Evolutionary conservation across 78 protist species (phyloP), one percentile per base, ranked within the genome.

Genomic region (Tieghemostelium lacteum): DNA sequence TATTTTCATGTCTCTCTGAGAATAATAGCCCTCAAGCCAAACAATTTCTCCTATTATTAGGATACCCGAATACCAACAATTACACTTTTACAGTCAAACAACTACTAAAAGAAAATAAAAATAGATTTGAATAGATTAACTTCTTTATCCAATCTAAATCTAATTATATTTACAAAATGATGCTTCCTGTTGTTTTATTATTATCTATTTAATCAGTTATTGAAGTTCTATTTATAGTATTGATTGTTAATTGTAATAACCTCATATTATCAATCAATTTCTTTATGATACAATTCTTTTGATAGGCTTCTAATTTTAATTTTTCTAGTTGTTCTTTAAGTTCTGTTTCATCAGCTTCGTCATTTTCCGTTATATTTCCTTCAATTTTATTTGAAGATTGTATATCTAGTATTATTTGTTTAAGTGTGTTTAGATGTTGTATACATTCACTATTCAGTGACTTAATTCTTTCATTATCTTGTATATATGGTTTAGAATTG

Each of bases 251-350:
- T 64, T 76, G 87, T 6, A 76, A 40, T 24, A 76, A 50, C 64
- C 87, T 62, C 87, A 76, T 76, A 50, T 76, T 76, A 64, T 76
- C 87, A 3, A 76, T 76, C 34, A 76, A 76, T 64, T 76, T 76
- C 37, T 76, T 76, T 29, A 76, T 76, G 16, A 64, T 63, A 64
- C 87, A 76, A 52, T 76, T 76, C 49, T 76, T 76, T 64, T 76
- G 42, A 64, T 64, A 76, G 28, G 87, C 87, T 0, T 58, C 87
- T 2, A 49, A 20, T 64, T 76, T 76, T 31, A 76, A 64, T 31
- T 36, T 65, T 24, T 76, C 87, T 16, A 76, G 50, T 17, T 76
- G 50, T 17, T 76, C 73, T 22, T 76, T 6, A 45, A 45, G 10
- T 45, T 14, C 6, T 6, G 6, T 45, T 45, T 45, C 52, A 45